A percentile compares a stretch with the other conserved stretches of the same genome.
phyloP scores from a whole-genome alignment of 257 asterid species.

The Solanum neorickii region DNA sequence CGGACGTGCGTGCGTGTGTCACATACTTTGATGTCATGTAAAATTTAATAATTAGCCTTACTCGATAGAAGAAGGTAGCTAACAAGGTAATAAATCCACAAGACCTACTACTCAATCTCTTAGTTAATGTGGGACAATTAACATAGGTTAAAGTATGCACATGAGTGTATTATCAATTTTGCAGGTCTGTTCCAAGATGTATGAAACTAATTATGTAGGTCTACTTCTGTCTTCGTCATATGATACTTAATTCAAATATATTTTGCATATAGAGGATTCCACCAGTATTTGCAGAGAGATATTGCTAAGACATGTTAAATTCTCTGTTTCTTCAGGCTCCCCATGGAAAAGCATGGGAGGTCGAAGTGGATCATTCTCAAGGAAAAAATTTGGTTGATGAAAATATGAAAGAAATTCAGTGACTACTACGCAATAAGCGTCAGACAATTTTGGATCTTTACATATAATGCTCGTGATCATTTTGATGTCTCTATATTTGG shows the following conservation, averaged over 20 bases:
- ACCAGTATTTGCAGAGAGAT: neutral
- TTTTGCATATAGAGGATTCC: neutral
- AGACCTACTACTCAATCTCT: neutral
- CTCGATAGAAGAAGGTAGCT: neutral
- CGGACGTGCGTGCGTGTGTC: neutral
- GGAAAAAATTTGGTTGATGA: neutral
- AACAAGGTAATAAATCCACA: neutral
- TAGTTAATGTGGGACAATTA: neutral
- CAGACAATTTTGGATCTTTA: no score
- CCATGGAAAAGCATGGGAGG: neutral
- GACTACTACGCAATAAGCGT: neutral
- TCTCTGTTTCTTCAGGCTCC: neutral
- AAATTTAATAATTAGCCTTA: neutral
- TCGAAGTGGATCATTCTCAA: neutral
- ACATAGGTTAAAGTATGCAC: neutral
- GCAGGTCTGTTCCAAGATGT: neutral
- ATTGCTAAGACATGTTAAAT: neutral
- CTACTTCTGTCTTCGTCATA: no score
- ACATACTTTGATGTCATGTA: neutral
- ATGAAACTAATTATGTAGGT: neutral
- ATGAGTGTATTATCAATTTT: neutral
- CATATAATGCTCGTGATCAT: neutral
- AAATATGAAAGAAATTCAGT: neutral
- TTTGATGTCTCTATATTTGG: neutral
- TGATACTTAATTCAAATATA: neutral